phyloP scores from a whole-genome alignment of 176 grass and related monocot species.

The Musa schizocarpa region DNA sequence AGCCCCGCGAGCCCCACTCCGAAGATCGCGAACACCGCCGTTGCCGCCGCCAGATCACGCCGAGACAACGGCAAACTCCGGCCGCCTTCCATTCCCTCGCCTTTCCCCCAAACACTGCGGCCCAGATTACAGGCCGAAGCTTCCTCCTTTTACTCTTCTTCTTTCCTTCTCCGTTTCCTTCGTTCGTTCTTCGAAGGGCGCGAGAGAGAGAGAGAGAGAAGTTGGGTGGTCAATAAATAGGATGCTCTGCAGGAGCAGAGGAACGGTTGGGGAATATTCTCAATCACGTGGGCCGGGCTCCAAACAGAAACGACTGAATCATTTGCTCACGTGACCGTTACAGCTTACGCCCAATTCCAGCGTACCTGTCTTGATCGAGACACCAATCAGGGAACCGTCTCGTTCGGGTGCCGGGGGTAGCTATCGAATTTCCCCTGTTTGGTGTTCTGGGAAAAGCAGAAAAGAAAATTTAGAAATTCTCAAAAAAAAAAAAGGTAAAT shows the following conservation, averaged over 20 bases:
- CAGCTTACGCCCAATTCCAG: too few species aligned
- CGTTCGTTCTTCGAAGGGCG: background rate
- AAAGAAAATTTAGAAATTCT: too few species aligned
- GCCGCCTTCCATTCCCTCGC: conserved; percentile 37
- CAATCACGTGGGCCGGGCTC: too few species aligned
- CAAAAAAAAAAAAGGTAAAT: too few species aligned
- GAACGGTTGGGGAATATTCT: background rate
- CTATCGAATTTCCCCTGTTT: too few species aligned
- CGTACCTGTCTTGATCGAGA: too few species aligned
- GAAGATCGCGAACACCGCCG: conserved; percentile 48
- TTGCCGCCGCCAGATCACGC: conserved; percentile 46
- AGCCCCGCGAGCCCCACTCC: conserved; percentile 66
- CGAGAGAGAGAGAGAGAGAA: background rate
- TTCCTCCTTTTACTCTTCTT: background rate
- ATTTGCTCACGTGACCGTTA: too few species aligned
- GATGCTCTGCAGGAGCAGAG: background rate
- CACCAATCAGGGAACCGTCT: too few species aligned
- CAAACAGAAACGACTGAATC: too few species aligned
- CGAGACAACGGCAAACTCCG: conserved; percentile 53
- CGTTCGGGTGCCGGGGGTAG: too few species aligned
- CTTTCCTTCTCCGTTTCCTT: background rate
- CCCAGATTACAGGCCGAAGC: background rate
- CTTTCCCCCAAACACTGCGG: background rate
- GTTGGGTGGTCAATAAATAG: background rate
- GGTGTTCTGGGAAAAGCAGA: too few species aligned